Percentiles rank a stretch among this genome's conserved stretches.
These are phyloP conservation scores for Pyrrhoderma lamaoense DNA, from an alignment of 1,284 basidiomycete species.

Conservation along the genomic window DNA sequence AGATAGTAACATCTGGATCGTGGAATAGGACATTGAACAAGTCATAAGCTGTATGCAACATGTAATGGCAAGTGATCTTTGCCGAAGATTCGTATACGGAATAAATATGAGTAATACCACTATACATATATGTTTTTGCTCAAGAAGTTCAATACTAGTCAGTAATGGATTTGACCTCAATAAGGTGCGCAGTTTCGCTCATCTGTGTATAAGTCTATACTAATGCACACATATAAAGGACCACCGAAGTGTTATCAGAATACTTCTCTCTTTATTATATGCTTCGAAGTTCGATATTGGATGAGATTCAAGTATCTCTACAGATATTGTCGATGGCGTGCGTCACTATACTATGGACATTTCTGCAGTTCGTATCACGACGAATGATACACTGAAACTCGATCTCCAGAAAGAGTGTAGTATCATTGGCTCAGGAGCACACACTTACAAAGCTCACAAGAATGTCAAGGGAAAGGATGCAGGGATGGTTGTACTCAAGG, in stretches of 20 bases:
- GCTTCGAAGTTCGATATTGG: neutral
- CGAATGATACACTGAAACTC: neutral
- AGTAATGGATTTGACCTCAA: too few relatives aligned
- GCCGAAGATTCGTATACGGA: conserved; percentile 16
- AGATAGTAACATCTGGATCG: conserved; percentile 4
- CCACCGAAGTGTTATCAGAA: neutral
- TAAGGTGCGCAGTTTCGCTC: neutral
- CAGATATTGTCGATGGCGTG: neutral
- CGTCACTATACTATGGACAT: too few relatives aligned
- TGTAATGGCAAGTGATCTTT: conserved; percentile 16
- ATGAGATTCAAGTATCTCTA: neutral
- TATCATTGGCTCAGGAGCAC: neutral
- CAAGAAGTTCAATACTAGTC: neutral
- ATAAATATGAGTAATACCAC: conserved; percentile 17
- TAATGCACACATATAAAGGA: neutral
- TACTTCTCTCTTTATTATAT: conserved; percentile 4
- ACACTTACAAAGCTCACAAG: neutral
- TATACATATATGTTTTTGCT: neutral
- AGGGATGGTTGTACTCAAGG: neutral
- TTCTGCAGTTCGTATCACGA: neutral
- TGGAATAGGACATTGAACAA: neutral
- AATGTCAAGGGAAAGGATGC: neutral
- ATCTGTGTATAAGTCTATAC: neutral
- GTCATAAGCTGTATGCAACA: conserved; percentile 5
- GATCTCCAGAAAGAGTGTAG: neutral